Base-by-base conservation (phyloP, 2,329 filamentous ascomycete genomes). In the Coniochaeta sp. region DNA sequence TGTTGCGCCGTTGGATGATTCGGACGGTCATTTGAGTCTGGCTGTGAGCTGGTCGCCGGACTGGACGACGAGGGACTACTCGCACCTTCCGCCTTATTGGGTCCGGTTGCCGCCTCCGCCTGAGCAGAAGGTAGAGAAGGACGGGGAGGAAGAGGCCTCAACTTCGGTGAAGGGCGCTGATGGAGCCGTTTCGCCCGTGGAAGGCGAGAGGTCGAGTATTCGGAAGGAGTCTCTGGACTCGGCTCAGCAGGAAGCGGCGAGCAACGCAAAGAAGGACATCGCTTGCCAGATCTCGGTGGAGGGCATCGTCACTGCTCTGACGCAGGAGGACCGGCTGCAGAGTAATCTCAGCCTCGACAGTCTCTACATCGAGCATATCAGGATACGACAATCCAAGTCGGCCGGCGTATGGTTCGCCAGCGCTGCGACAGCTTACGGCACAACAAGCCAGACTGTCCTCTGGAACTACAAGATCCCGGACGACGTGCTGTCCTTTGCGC, bases 391-490 rank as follows among this genome's bases (percentile, higher is more conserved):
- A 9, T 59, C 52, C 20, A 65, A 58, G 26, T 67, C 64, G 1
- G 65, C 68, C 27, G 77, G 78, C 8, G 63, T 72, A 9, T 84
- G 81, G 80, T 83, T 83, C 56, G 76, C 79, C 26, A 76, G 72
- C 53, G 74, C 73, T 1, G 72, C 72, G 1, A 83, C 80, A 1
- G 80, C 81, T 0, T 75, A 77, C 53, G 75, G 76, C 18, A 79
- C 76, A 1, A 70, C 74, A 0, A 75, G 70, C 48, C 72, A 77
- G 56, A 82, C 79, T 0, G 71, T 82, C 9, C 68, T 84, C 3
- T 84, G 81, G 81, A 79, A 77, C 60, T 83, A 81, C 66, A 72
- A 74, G 52, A 81, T 83, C 46, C 78, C 80, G 0, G 70, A 76
- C 18, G 70, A 73, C 3, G 64, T 83, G 4, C 59, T 82, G 1